Evolutionary conservation across 202 grass and related monocot genomes (phyloP).

Genomic region (Bolboschoenoplectus hybrid): DNA sequence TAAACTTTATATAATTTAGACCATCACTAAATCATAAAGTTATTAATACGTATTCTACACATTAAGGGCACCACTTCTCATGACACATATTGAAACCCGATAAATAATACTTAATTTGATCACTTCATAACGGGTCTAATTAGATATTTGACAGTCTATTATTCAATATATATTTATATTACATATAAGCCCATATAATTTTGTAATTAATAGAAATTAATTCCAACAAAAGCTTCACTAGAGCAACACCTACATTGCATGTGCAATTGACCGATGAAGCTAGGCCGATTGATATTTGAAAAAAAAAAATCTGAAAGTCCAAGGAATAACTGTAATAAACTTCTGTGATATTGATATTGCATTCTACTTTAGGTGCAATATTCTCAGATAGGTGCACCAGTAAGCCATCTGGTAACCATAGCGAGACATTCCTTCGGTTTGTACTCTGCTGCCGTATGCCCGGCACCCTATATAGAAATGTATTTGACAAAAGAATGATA

Average conservation of each 20-base stretch:
- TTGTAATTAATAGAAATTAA: no score
- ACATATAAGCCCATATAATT: no score
- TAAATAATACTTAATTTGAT: no score
- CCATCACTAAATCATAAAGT: no score
- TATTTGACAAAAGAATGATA: neutral
- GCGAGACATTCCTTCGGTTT: conserved; percentile 46
- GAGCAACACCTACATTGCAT: neutral
- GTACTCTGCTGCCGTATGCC: conserved; percentile 48
- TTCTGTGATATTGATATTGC: neutral
- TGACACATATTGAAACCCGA: no score
- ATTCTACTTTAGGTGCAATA: neutral
- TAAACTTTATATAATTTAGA: no score
- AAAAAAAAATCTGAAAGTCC: neutral
- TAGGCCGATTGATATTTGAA: neutral
- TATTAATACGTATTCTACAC: no score
- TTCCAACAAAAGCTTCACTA: neutral
- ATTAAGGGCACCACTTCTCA: no score
- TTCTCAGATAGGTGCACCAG: conserved; percentile 38
- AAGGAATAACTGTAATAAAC: neutral
- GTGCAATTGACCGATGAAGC: neutral
- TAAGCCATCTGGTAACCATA: conserved; percentile 46
- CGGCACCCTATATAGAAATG: conserved; percentile 35
- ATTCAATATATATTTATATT: no score
- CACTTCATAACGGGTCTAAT: no score
- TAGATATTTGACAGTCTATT: no score